Conservation (phyloP, 140 eudicot genomes). For the Anethum foeniculum region DNA sequence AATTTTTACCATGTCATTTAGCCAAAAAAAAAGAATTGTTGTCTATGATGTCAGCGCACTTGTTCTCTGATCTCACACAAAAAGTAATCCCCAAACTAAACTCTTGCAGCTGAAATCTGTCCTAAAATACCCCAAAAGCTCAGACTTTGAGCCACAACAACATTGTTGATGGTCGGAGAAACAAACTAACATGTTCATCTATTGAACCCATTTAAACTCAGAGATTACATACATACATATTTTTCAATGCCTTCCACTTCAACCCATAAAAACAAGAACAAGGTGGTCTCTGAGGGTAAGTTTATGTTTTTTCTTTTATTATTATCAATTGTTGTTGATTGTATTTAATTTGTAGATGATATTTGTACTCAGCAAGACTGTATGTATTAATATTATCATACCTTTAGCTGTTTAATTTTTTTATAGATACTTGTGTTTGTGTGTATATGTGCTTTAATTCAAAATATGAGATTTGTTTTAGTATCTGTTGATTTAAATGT, state of each 20-base stretch:
- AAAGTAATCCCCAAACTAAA: not conserved
- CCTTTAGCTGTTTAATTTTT: not conserved
- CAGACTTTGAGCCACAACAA: not conserved
- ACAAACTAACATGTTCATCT: not conserved
- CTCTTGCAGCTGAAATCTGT: not conserved
- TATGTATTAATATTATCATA: not conserved
- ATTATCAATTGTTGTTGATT: not conserved
- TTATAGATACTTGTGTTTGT: not conserved
- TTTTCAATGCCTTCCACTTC: slow-evolving; percentile 4
- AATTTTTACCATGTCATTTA: too few species aligned
- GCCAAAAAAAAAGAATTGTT: too few species aligned
- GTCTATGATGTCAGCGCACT: not conserved
- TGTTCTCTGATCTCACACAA: not conserved
- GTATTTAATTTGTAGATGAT: not conserved
- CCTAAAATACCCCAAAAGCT: not conserved
- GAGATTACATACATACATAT: not conserved
- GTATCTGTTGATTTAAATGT: not conserved
- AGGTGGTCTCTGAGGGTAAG: slow-evolving; percentile 16
- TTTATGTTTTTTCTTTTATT: not conserved
- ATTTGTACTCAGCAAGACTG: not conserved
- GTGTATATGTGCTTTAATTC: not conserved
- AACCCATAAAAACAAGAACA: slow-evolving; percentile 10
- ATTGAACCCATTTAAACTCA: slow-evolving; percentile 2
- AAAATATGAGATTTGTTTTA: not conserved
- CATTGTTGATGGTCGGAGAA: not conserved